phyloP scores from a whole-genome alignment of 2,329 filamentous ascomycete genomes.

The Sporothrix brunneoviolacea region DNA sequence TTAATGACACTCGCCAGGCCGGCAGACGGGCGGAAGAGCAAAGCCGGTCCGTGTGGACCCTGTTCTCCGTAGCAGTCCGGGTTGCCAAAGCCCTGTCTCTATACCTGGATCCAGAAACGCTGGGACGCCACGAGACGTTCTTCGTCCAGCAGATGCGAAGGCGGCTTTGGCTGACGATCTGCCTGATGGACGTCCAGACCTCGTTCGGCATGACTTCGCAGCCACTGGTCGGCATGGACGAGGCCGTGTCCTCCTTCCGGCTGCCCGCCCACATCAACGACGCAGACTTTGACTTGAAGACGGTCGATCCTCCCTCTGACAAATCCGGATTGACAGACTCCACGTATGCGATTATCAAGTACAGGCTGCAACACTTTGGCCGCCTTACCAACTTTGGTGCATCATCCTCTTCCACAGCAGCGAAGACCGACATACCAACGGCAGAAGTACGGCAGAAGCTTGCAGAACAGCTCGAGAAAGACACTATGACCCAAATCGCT shows the following conservation, averaged over 20 bases:
- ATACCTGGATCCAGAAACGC: not conserved
- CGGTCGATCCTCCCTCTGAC: conserved; percentile 12
- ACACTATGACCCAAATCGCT: not conserved
- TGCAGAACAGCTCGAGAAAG: not conserved
- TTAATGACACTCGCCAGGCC: too few species aligned
- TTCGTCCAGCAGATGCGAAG: conserved; percentile 20
- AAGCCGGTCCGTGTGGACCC: conserved; percentile 24
- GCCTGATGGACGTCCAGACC: conserved; percentile 21
- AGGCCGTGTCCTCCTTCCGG: conserved; percentile 10
- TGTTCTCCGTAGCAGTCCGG: conserved; percentile 24
- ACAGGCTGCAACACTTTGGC: conserved; percentile 20
- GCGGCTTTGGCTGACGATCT: conserved; percentile 22
- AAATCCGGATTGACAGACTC: conserved; percentile 23
- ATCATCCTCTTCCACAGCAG: not conserved
- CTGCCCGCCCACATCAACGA: conserved; percentile 18
- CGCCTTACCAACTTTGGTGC: conserved; percentile 17
- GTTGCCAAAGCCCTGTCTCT: conserved; percentile 23
- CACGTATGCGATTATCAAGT: conserved; percentile 25
- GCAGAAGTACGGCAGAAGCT: not conserved
- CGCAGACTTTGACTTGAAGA: conserved; percentile 19
- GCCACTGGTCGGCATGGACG: conserved; percentile 19
- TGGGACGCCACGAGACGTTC: conserved; percentile 11
- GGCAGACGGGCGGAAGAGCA: conserved; percentile 16
- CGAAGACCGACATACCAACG: too few species aligned
- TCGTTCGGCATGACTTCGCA: conserved; percentile 17